Base-by-base conservation (phyloP, 2,329 filamentous ascomycete genomes). In the Diaporthe caulivora region DNA sequence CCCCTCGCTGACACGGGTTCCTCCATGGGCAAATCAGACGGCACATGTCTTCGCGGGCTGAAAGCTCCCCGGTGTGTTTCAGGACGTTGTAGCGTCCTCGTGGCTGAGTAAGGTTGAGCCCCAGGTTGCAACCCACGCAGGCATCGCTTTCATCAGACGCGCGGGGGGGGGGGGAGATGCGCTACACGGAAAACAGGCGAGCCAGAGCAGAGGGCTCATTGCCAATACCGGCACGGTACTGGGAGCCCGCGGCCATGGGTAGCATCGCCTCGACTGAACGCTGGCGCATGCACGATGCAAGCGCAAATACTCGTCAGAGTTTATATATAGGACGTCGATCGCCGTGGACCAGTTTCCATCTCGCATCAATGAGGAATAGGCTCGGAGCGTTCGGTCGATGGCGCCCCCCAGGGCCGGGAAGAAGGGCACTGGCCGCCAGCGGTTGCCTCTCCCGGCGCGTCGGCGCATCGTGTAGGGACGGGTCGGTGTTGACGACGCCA, bases 241-340 rank as follows among this genome's bases (percentile, higher is more conserved):
- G 29, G 29, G 18, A 51, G 29, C 24, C 60, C 29, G 10, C 15
- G 29, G 10, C 24, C 9, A 11, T n/a, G 26, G 31, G 60, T 65
- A 34, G 13, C 60, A 37, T 65, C 26, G 29, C 34, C 18, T 51
- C 42, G 60, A 65, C 60, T 51, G 60, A 65, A 37, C 42, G 44
- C 18, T 13, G 42, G 29, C 60, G 29, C 37, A 49, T 49, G 42
- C 44, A 65, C 29, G 60, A n/a, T 26, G 44, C 37, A n/a, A n/a
- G n/a, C n/a, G n/a, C 62, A 51, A 42, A 51, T 34, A 37, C 44
- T 37, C 31, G 15, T 42, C 29, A 65, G 62, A 65, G 62, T 51
- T 65, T 65, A 65, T 53, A 65, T 51, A 65, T 65, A 65, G 62
- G 62, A 65, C 13, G 60, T 37, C 31, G 44, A 65, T 65, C 29